Conservation (phyloP, 2,329 filamentous ascomycete species). For the Bipolaris cookei region DNA sequence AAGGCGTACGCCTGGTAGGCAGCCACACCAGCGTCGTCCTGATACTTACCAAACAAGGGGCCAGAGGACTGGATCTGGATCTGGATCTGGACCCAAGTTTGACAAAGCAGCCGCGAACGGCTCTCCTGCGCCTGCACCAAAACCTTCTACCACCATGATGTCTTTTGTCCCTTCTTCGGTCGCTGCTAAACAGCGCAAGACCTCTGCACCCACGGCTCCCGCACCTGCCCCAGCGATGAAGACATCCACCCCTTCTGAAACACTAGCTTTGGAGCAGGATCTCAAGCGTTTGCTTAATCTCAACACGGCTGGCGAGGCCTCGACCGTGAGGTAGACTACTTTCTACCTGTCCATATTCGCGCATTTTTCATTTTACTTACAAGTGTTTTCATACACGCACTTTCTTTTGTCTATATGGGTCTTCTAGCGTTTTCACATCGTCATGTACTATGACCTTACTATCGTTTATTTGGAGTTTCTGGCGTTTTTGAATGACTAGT, state of each 20-base stretch:
- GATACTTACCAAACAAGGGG: slow-evolving; percentile 29
- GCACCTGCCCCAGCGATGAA: slow-evolving; percentile 24
- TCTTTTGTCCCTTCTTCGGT: slow-evolving; percentile 48
- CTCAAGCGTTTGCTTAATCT: slow-evolving; percentile 48
- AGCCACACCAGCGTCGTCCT: slow-evolving; percentile 32
- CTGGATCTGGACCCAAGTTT: slow-evolving; percentile 9
- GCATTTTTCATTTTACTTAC: slow-evolving; percentile 23
- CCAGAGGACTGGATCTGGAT: slow-evolving; percentile 17
- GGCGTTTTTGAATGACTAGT: slow-evolving; percentile 28
- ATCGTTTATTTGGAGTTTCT: slow-evolving; percentile 27
- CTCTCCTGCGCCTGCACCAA: slow-evolving; percentile 25
- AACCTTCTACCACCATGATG: slow-evolving; percentile 37
- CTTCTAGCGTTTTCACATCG: slow-evolving; percentile 24
- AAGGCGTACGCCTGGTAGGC: slow-evolving; percentile 32
- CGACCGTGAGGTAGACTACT: slow-evolving; percentile 32
- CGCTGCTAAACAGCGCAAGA: slow-evolving; percentile 40
- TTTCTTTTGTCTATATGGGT: slow-evolving; percentile 34
- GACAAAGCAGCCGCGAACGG: slow-evolving; percentile 21
- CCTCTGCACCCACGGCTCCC: slow-evolving; percentile 25
- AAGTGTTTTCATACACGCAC: slow-evolving; percentile 16
- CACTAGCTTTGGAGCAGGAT: slow-evolving; percentile 43
- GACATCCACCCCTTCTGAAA: slow-evolving; percentile 26
- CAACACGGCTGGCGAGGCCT: slow-evolving; percentile 27
- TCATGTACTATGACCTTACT: slow-evolving; percentile 28
- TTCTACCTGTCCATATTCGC: slow-evolving; percentile 32